A percentile compares a stretch with the other conserved stretches of the same genome.
These are phyloP conservation scores for Elsinoe ampelina DNA, from an alignment of 2,329 filamentous ascomycete genomes.

Conservation along the genomic window DNA sequence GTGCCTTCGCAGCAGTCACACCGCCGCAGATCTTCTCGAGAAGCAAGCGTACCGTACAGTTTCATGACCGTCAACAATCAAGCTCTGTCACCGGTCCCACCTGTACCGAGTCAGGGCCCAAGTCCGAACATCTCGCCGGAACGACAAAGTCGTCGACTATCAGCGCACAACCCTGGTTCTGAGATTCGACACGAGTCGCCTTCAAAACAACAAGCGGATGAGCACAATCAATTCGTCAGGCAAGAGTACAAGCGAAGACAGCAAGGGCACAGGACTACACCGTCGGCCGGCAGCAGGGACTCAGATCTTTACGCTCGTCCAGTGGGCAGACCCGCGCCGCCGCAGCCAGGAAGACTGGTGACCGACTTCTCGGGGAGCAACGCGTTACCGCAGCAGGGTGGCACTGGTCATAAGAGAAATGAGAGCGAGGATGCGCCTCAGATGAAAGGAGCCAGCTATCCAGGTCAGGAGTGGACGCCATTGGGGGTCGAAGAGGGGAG, in stretches of 20 bases:
- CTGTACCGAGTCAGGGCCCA: neutral
- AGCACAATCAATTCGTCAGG: conserved; percentile 1
- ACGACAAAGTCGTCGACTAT: neutral
- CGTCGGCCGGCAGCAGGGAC: conserved; percentile 1
- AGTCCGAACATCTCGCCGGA: neutral
- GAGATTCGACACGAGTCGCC: neutral
- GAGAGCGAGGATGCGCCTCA: neutral
- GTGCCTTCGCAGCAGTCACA: neutral
- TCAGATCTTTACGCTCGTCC: neutral
- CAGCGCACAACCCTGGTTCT: neutral
- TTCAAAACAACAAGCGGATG: neutral
- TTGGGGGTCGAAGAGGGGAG: neutral
- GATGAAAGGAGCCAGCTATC: conserved; percentile 10
- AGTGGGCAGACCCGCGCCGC: neutral
- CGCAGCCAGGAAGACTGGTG: conserved; percentile 2
- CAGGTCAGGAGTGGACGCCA: conserved; percentile 12
- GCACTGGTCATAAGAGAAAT: neutral
- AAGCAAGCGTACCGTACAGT: neutral
- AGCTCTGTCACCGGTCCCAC: neutral
- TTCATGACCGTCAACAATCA: conserved; percentile 1
- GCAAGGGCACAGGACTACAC: neutral
- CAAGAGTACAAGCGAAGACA: neutral
- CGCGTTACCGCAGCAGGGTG: neutral
- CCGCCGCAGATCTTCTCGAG: neutral
- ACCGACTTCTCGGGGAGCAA: neutral